phyloP scores from a whole-genome alignment of 257 asterid species.

The Schizonepeta tenuifolia region DNA sequence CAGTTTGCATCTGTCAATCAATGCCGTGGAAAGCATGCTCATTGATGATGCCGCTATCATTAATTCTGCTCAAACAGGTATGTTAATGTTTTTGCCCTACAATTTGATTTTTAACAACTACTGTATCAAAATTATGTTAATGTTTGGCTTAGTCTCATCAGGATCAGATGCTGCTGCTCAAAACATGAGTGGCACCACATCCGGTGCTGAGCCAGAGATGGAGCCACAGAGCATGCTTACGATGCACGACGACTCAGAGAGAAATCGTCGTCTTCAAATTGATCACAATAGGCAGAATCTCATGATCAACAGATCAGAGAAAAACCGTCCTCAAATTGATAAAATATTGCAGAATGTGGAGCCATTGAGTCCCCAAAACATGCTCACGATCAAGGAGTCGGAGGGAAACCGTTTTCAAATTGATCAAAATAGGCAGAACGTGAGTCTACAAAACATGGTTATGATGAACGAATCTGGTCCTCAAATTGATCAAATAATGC shows the following conservation, averaged over 20 bases:
- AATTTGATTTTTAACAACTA: too few relatives aligned
- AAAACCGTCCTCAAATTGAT: too few relatives aligned
- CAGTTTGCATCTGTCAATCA: conserved; percentile 44
- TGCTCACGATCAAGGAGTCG: too few relatives aligned
- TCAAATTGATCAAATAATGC: neutral
- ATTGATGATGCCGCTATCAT: neutral
- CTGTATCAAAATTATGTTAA: neutral
- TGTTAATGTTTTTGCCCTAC: neutral
- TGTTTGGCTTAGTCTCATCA: neutral
- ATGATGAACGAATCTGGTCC: neutral
- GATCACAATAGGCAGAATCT: neutral
- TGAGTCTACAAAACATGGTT: neutral
- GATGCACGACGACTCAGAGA: neutral
- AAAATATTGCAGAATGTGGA: too few relatives aligned
- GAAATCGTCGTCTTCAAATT: neutral
- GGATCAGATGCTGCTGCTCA: conserved; percentile 17
- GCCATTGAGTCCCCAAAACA: too few relatives aligned
- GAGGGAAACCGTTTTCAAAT: too few relatives aligned
- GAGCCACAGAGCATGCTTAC: neutral
- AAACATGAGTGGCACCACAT: neutral
- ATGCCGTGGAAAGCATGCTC: conserved; percentile 43
- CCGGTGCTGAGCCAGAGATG: neutral
- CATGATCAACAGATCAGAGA: too few relatives aligned
- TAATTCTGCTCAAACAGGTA: conserved; percentile 29
- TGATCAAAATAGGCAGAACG: too few relatives aligned